Percentiles rank a stretch among this genome's conserved stretches.
Evolutionary conservation across 2,329 filamentous ascomycete species (phyloP).

Genomic region (Phyllosticta capitalensis): DNA sequence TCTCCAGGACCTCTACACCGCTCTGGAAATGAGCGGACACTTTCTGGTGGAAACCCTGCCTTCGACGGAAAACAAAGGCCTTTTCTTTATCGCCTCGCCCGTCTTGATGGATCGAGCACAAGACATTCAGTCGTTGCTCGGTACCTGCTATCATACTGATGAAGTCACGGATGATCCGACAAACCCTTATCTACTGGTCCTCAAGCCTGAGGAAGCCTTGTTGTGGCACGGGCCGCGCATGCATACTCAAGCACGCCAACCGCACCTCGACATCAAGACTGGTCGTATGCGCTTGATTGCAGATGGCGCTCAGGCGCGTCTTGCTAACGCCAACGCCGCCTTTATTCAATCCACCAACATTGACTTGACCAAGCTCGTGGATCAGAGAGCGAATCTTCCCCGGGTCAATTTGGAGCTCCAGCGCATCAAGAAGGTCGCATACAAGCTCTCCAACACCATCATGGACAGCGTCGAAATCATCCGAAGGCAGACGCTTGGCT

Average conservation of each 20-base stretch:
- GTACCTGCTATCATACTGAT: constrained; percentile 64
- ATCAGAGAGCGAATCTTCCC: constrained; percentile 85
- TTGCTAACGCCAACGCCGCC: constrained; percentile 67
- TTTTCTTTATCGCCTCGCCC: constrained; percentile 78
- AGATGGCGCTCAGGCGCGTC: constrained; percentile 68
- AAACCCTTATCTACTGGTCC: constrained; percentile 76
- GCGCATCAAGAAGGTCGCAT: constrained; percentile 91
- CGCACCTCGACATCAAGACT: constrained; percentile 73
- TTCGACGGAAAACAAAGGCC: constrained; percentile 52
- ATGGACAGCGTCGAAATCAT: constrained; percentile 98
- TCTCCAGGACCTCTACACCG: constrained; percentile 68
- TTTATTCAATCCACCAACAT: constrained; percentile 73
- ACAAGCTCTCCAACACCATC: constrained; percentile 93
- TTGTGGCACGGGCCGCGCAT: constrained; percentile 75
- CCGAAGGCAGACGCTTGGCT: constrained; percentile 68
- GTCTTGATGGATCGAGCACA: constrained; percentile 64
- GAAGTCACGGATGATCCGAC: constrained; percentile 61
- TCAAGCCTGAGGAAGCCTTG: constrained; percentile 70
- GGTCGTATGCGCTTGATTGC: constrained; percentile 83
- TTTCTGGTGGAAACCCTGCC: constrained; percentile 64
- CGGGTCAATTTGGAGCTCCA: constrained; percentile 86
- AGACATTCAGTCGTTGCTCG: constrained; percentile 78
- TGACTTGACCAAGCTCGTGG: constrained; percentile 79
- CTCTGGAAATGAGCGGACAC: constrained; percentile 72
- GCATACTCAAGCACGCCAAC: constrained; percentile 60